Base-by-base conservation (phyloP, 495 filamentous ascomycete species). In the Aspergillus sparsus region DNA sequence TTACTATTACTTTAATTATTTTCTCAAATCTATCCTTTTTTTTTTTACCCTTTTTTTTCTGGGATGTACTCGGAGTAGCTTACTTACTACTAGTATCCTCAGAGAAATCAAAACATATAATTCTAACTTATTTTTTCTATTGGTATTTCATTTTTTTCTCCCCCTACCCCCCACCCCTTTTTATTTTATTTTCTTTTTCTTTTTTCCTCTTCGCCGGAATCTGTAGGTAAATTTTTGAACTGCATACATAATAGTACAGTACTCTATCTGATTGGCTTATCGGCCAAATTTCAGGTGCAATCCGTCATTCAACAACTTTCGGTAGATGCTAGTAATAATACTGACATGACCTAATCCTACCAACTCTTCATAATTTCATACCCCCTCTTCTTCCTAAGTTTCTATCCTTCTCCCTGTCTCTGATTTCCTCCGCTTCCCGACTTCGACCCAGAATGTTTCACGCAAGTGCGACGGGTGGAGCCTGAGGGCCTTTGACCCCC, bases 371-470 rank as follows among this genome's bases (percentile, higher is more conserved):
- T 1, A 27, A 1, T 27, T 3, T 1, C 1, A 3, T 27, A 27
- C 21, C 21, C 35, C 18, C 12, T 21, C 32, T 21, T 42, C n/a
- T 18, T 21, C 16, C 44, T 36, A n/a, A 5, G 15, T 18, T 12
- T 37, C 7, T 44, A 18, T 27, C 34, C 37, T 21, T 15, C 44
- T 41, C 42, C 37, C 41, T 53, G 34, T 49, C 15, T 37, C 59
- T 11, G 16, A 44, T 58, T 44, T 55, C 55, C 49, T 35, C 45
- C 37, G 9, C 31, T 39, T 55, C 44, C 42, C 58, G 55, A 55
- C 59, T 61, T 53, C 46, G 58, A 65, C 65, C 53, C 55, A 52
- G 55, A 36, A n/a, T 64, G 66, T 71, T 72, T 72, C 70, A 70
- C 65, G 61, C 62, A 66, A 47, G 55, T 57, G 50, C 52, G 60